A percentile compares a stretch with the other conserved stretches of the same genome.
Evolutionary conservation across 768 basidiomycete species (phyloP).

Genomic region (Trametes cubensis): DNA sequence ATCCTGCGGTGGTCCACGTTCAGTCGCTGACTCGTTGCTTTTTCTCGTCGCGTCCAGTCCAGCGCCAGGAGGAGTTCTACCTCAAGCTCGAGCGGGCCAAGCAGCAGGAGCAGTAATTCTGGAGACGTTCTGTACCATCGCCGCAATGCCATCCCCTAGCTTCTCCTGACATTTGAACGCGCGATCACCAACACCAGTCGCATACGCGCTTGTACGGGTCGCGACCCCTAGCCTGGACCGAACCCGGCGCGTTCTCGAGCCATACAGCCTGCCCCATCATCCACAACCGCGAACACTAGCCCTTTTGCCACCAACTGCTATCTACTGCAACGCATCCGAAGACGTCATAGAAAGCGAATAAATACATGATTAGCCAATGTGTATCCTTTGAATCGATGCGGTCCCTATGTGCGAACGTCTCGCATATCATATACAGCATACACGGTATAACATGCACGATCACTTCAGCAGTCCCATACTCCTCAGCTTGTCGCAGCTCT

Average conservation of each 20-base stretch:
- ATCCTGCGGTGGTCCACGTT: not conserved
- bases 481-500: constrained; percentile 78
- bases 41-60: constrained; percentile 50
- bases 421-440: constrained; percentile 15
- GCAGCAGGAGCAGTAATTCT: constrained; percentile 31
- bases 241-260: constrained; percentile 12
- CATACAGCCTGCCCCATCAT: not conserved
- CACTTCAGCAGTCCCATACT: constrained; percentile 57
- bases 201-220: constrained; percentile 12
- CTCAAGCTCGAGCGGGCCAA: constrained; percentile 75
- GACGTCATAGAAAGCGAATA: constrained; percentile 15
- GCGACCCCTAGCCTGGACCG: constrained; percentile 23
- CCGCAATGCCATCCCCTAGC: constrained; percentile 15
- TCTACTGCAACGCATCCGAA: not conserved
- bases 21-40: not conserved
- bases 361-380: constrained; percentile 25
- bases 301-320: not conserved
- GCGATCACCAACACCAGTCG: not conserved
- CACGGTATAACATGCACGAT: not conserved
- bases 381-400: constrained; percentile 2
- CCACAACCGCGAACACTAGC: not conserved
- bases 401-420: not conserved
- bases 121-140: constrained; percentile 11
- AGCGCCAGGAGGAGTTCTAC: constrained; percentile 84
- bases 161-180: not conserved